Conservation (phyloP, 192 early-diverging fungal genomes). For the Entrophospora sp. region DNA sequence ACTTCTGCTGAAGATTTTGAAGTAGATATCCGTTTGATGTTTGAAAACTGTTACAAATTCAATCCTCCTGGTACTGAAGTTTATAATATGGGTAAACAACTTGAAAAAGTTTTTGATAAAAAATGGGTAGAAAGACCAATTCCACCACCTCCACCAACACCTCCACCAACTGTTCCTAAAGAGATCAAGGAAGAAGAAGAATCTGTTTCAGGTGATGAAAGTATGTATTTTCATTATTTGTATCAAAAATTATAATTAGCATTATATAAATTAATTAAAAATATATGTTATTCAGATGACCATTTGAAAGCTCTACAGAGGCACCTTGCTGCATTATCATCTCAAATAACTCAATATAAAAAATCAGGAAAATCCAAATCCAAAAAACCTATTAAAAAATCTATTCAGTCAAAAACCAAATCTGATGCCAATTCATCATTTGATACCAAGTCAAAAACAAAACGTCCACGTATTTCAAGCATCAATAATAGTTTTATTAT, state of each 20-base stretch:
- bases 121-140: conserved; percentile 46
- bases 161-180: neutral
- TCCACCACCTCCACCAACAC: conserved; percentile 23
- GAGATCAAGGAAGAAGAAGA: conserved; percentile 13
- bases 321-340: neutral
- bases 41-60: no score
- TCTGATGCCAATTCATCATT: conserved; percentile 17
- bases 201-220: conserved; percentile 13
- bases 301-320: neutral
- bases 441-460: conserved; percentile 21
- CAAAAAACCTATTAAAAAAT: conserved; percentile 17
- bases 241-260: neutral
- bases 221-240: neutral
- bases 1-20: conserved; percentile 46
- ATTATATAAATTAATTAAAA: no score
- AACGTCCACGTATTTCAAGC: conserved; percentile 22
- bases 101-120: conserved; percentile 59
- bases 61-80: conserved; percentile 42
- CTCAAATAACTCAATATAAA: neutral
- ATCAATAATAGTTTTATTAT: no score
- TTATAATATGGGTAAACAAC: conserved; percentile 47
- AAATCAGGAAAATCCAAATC: conserved; percentile 17
- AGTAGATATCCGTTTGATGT: conserved; percentile 54
- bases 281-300: neutral
- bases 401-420: conserved; percentile 22